These are phyloP conservation scores for Seiridium unicorne DNA, from an alignment of 2,329 filamentous ascomycete genomes.

Conservation along the genomic window DNA sequence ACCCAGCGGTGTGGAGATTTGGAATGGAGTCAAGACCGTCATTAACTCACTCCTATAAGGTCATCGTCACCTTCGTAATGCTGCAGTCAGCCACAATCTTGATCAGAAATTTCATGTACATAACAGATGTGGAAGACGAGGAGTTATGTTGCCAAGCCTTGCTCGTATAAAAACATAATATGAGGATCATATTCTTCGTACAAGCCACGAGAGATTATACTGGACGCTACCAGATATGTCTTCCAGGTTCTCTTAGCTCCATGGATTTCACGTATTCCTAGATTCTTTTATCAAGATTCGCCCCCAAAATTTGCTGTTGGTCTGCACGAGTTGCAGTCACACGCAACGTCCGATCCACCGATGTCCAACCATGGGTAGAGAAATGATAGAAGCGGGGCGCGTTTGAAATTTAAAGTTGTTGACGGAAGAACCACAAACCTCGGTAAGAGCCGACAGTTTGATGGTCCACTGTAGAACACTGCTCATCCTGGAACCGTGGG, in stretches of 20 bases:
- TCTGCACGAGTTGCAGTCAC: too few relatives aligned
- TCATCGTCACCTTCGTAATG: too few relatives aligned
- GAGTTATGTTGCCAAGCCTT: not conserved
- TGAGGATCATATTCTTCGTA: not conserved
- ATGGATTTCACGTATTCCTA: not conserved
- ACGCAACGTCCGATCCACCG: too few relatives aligned
- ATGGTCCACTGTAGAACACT: not conserved
- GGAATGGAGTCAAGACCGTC: conserved; percentile 27
- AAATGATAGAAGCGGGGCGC: too few relatives aligned
- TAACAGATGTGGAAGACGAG: not conserved
- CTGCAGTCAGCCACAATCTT: not conserved
- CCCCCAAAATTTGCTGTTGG: too few relatives aligned
- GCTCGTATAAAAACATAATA: not conserved
- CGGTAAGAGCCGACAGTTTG: not conserved
- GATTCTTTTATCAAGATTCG: too few relatives aligned
- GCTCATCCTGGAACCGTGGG: not conserved
- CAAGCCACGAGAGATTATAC: too few relatives aligned
- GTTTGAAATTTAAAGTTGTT: too few relatives aligned
- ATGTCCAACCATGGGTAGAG: too few relatives aligned
- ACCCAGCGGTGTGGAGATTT: conserved; percentile 25
- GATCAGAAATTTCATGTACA: not conserved
- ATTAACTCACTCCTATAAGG: not conserved
- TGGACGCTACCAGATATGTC: too few relatives aligned
- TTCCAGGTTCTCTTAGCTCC: not conserved
- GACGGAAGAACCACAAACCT: not conserved